Evolutionary conservation across 305 asterid species (phyloP).

Genomic region (Fraxinus albicans): DNA sequence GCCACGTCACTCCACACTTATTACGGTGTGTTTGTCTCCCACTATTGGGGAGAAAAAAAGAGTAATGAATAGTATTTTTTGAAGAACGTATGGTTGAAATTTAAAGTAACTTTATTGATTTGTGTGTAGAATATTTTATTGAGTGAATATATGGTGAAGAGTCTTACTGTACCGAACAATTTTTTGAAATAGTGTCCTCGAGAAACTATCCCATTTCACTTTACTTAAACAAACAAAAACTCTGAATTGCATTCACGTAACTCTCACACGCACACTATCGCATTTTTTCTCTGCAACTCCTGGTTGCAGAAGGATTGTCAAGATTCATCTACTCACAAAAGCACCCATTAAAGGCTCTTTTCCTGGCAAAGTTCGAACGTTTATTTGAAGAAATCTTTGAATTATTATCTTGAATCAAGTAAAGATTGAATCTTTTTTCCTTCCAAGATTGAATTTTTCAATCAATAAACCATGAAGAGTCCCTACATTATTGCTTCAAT

Average conservation of each 20-base stretch:
- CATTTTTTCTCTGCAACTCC: conserved; percentile 5
- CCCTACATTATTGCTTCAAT: neutral
- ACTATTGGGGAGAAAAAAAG: too few species aligned
- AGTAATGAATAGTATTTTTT: too few species aligned
- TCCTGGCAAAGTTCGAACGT: conserved; percentile 16
- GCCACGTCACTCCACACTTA: conserved; percentile 26
- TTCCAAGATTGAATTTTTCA: neutral
- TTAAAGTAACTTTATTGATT: too few species aligned
- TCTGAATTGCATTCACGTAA: neutral
- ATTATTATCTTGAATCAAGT: neutral
- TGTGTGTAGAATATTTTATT: too few species aligned
- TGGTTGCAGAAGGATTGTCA: conserved; percentile 31
- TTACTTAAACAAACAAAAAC: neutral
- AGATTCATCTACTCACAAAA: neutral
- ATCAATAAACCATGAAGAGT: neutral
- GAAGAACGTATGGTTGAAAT: too few species aligned
- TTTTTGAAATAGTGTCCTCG: neutral
- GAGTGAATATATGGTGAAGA: too few species aligned
- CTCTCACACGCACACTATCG: neutral
- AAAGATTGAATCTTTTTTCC: conserved; percentile 32
- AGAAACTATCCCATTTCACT: conserved; percentile 10
- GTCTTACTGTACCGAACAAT: too few species aligned
- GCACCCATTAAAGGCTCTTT: neutral
- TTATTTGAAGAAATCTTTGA: neutral
- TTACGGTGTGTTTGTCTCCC: too few species aligned